A percentile compares a stretch with the other conserved stretches of the same genome.
These are phyloP conservation scores for Colletotrichum limetticola DNA, from an alignment of 2,329 filamentous ascomycete species.

Conservation along the genomic window DNA sequence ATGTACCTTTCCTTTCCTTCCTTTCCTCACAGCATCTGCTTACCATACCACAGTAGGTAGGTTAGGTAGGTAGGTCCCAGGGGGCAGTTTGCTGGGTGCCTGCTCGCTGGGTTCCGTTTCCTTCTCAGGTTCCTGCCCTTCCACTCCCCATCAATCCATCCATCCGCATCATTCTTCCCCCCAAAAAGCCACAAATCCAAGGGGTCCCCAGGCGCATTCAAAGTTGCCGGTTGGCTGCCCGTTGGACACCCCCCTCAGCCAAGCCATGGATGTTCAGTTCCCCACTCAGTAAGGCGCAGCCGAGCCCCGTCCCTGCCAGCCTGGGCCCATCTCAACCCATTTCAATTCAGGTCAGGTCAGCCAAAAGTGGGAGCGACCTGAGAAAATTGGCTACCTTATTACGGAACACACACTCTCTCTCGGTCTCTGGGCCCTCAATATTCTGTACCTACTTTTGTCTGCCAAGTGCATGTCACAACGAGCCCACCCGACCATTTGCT, in stretches of 20 bases:
- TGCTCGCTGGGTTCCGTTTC: constrained; percentile 4
- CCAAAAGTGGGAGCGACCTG: neutral
- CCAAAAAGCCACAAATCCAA: constrained; percentile 9
- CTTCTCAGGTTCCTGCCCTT: neutral
- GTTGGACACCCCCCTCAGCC: constrained; percentile 1
- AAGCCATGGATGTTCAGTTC: neutral
- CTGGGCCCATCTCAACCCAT: constrained; percentile 13
- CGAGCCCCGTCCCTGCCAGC: constrained; percentile 19
- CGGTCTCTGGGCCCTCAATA: neutral
- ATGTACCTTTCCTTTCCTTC: neutral
- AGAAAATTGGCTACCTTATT: neutral
- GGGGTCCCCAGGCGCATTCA: constrained; percentile 8
- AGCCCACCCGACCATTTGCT: neutral
- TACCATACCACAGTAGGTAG: too few species aligned
- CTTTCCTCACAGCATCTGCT: too few species aligned
- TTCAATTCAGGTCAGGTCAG: constrained; percentile 23
- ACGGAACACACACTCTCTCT: neutral
- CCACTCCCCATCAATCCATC: constrained; percentile 1
- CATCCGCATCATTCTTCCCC: neutral
- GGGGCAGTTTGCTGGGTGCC: constrained; percentile 4
- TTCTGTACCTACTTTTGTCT: neutral
- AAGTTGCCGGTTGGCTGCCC: constrained; percentile 24
- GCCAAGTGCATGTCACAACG: neutral
- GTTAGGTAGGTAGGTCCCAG: neutral
- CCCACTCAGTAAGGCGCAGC: constrained; percentile 32